Evolutionary conservation across 768 basidiomycete species (phyloP).

Genomic region (Russula olivacea): DNA sequence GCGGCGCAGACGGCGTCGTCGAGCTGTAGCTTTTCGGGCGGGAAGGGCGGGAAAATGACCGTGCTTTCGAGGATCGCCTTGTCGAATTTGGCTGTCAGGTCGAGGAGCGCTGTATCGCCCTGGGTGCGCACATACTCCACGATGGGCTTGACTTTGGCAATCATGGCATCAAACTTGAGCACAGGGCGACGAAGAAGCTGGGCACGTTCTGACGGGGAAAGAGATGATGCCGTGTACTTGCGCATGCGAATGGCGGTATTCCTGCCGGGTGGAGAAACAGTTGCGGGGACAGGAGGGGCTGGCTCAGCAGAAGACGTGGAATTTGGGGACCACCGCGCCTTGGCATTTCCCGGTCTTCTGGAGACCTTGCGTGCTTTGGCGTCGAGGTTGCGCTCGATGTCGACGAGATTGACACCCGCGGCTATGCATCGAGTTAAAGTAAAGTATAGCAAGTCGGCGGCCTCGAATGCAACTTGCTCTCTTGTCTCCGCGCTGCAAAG

Average conservation of each 20-base stretch:
- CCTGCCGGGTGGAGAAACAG: constrained; percentile 27
- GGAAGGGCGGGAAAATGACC: constrained; percentile 74
- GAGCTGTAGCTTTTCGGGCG: constrained; percentile 55
- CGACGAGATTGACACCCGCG: constrained; percentile 72
- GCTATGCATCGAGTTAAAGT: constrained; percentile 78
- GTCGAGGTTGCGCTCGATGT: constrained; percentile 82
- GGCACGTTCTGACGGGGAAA: constrained; percentile 49
- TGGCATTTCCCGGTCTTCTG: constrained; percentile 86
- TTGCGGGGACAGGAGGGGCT: constrained; percentile 22
- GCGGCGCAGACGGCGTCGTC: constrained; percentile 63
- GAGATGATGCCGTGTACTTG: constrained; percentile 51
- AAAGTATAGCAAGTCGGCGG: constrained; percentile 94
- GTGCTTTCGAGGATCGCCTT: constrained; percentile 65
- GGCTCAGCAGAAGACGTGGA: constrained; percentile 24
- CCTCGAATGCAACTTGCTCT: constrained; percentile 88
- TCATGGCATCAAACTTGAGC: constrained; percentile 83
- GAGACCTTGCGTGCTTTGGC: constrained; percentile 81
- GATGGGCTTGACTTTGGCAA: constrained; percentile 89
- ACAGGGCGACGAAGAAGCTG: constrained; percentile 83
- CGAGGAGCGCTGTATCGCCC: constrained; percentile 83
- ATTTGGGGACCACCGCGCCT: constrained; percentile 59
- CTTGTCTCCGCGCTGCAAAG: constrained; percentile 75
- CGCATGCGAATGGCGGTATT: constrained; percentile 70
- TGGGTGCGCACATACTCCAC: constrained; percentile 77
- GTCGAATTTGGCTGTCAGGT: constrained; percentile 92